Evolutionary conservation across 2,329 filamentous ascomycete species (phyloP).

Genomic region (Podosphaera xanthii): DNA sequence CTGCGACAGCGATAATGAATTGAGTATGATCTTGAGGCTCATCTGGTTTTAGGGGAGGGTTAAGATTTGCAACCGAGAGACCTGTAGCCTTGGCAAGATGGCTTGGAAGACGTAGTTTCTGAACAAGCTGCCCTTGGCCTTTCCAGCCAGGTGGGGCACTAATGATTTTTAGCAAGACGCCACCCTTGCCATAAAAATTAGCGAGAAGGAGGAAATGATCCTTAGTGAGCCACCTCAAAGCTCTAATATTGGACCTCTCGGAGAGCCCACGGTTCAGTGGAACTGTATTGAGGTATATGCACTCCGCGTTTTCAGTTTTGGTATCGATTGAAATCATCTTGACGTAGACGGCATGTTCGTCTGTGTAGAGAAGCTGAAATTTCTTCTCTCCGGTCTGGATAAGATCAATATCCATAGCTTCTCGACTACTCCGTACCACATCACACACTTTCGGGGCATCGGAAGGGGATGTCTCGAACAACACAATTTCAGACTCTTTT

Average conservation of each 20-base stretch:
- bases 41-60: constrained; percentile 25
- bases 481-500: constrained; percentile 50
- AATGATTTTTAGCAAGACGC: constrained; percentile 32
- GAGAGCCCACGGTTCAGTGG: constrained; percentile 20
- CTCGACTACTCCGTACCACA: constrained; percentile 26
- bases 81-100: constrained; percentile 53
- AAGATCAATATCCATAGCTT: constrained; percentile 50
- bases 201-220: constrained; percentile 32
- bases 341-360: constrained; percentile 50
- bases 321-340: constrained; percentile 16
- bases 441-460: constrained; percentile 27
- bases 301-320: constrained; percentile 23
- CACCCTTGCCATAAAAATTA: constrained; percentile 35
- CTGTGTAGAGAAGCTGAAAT: constrained; percentile 59
- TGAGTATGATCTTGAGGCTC: constrained; percentile 41
- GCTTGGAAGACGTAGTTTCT: constrained; percentile 35
- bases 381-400: constrained; percentile 34
- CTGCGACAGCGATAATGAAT: constrained; percentile 58
- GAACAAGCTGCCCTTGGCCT: constrained; percentile 25
- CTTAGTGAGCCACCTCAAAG: constrained; percentile 34
- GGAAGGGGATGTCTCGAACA: constrained; percentile 44
- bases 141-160: constrained; percentile 17
- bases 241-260: constrained; percentile 29
- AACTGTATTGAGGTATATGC: constrained; percentile 32
- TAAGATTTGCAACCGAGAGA: constrained; percentile 52